Evolutionary conservation across 768 basidiomycete species (phyloP).

Genomic region (Amanita inopinata): DNA sequence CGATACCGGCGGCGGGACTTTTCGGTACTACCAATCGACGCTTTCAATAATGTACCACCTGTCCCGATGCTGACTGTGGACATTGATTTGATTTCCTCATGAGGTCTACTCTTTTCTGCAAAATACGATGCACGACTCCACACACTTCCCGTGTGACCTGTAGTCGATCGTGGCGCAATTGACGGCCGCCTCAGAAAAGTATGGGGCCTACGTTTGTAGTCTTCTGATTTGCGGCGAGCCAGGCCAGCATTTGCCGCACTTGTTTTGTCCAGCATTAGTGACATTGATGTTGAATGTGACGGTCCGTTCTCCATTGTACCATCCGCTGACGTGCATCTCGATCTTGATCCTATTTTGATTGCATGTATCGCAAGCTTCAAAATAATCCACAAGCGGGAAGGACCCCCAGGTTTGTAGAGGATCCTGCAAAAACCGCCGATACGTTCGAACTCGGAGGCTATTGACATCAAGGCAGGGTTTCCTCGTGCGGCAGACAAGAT

Average conservation of each 20-base stretch:
- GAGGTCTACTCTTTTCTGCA: constrained; percentile 20
- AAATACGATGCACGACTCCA: constrained; percentile 23
- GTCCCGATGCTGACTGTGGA: constrained; percentile 45
- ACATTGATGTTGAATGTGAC: constrained; percentile 3
- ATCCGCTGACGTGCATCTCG: constrained; percentile 18
- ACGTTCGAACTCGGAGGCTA: constrained; percentile 62
- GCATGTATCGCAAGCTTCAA: constrained; percentile 56
- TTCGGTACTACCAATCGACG: constrained; percentile 47
- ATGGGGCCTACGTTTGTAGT: constrained; percentile 17
- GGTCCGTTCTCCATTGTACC: constrained; percentile 10
- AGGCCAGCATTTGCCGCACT: constrained; percentile 8
- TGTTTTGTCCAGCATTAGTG: constrained; percentile 5
- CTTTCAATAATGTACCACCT: constrained; percentile 61
- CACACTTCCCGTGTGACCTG: constrained; percentile 24
- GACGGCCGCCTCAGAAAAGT: constrained; percentile 29
- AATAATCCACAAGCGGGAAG: constrained; percentile 56
- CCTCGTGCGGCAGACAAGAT: constrained; percentile 66
- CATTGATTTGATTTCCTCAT: constrained; percentile 18
- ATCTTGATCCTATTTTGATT: constrained; percentile 35
- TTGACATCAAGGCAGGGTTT: constrained; percentile 48
- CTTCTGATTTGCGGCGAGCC: constrained; percentile 41
- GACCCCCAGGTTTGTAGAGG: constrained; percentile 84
- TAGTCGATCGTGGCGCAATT: constrained; percentile 44
- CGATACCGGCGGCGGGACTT: constrained; percentile 36
- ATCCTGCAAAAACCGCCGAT: constrained; percentile 86